These are phyloP conservation scores for Tolypocladium sp. DNA, from an alignment of 2,329 filamentous ascomycete genomes.

Conservation along the genomic window DNA sequence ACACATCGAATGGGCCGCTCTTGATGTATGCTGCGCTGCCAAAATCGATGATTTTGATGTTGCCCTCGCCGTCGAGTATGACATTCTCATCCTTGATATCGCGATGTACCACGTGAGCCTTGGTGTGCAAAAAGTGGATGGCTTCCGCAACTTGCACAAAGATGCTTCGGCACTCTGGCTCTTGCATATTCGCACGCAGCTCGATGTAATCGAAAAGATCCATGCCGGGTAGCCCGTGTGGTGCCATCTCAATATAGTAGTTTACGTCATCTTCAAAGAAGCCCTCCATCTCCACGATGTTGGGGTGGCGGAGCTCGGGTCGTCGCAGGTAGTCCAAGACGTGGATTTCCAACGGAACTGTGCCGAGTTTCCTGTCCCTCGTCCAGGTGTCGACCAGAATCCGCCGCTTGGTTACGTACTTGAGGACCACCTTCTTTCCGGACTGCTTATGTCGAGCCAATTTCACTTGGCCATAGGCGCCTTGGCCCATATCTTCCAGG, in stretches of 20 bases:
- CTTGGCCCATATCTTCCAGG: constrained; percentile 96
- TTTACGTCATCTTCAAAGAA: constrained; percentile 78
- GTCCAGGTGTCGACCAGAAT: constrained; percentile 99
- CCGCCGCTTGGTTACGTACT: constrained; percentile 93
- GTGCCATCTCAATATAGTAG: constrained; percentile 98
- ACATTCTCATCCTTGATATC: constrained; percentile 99
- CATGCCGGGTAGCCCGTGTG: constrained; percentile 93
- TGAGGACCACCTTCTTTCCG: constrained; percentile 81
- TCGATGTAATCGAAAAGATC: constrained; percentile 99
- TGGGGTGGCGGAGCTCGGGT: constrained; percentile 57
- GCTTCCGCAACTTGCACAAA: constrained; percentile 89
- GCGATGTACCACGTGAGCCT: constrained; percentile 85
- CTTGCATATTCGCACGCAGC: constrained; percentile 90
- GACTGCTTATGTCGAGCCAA: constrained; percentile 77
- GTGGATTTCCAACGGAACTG: constrained; percentile 93
- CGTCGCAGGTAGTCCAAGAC: constrained; percentile 86
- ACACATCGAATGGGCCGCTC: constrained; percentile 96
- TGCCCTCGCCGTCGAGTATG: constrained; percentile 86
- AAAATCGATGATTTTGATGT: constrained; percentile 97
- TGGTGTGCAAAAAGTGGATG: constrained; percentile 83
- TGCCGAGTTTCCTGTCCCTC: constrained; percentile 82
- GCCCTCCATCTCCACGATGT: constrained; percentile 65
- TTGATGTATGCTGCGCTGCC: constrained; percentile 97
- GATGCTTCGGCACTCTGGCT: constrained; percentile 86
- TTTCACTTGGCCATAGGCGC: constrained; percentile 96